A percentile compares a stretch with the other conserved stretches of the same genome.
Evolutionary conservation across 345 rosid species (phyloP).

Genomic region (Cardamine occulta): DNA sequence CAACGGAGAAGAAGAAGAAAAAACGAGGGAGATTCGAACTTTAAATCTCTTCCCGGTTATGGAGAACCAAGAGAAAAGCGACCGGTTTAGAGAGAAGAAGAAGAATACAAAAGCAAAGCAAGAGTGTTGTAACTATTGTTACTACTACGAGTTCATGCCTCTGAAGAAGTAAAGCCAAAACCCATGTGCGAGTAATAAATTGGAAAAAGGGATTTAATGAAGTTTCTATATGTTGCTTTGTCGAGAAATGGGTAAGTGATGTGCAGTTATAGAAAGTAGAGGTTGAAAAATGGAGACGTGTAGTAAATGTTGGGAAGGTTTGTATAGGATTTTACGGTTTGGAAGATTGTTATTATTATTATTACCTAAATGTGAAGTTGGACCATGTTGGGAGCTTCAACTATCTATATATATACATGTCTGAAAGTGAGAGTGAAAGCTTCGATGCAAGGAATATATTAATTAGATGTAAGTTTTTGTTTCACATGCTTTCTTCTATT

Average conservation of each 20-base stretch:
- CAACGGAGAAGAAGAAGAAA: too few relatives aligned
- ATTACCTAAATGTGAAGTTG: constrained; percentile 41
- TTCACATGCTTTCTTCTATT: constrained; percentile 22
- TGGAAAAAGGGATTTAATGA: constrained; percentile 10
- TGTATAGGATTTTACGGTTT: constrained; percentile 9
- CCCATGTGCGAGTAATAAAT: constrained; percentile 55
- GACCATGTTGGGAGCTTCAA: constrained; percentile 39
- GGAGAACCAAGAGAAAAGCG: constrained; percentile 37
- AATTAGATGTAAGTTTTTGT: neutral
- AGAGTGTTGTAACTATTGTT: constrained; percentile 43
- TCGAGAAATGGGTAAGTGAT: constrained; percentile 33
- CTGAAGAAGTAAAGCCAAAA: constrained; percentile 52
- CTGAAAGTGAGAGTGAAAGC: constrained; percentile 34
- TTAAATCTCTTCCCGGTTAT: constrained; percentile 64
- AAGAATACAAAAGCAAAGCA: constrained; percentile 42
- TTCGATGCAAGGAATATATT: constrained; percentile 24
- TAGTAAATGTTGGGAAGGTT: constrained; percentile 35
- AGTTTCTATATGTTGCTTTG: constrained; percentile 31
- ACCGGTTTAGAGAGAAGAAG: constrained; percentile 26
- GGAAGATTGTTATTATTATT: neutral
- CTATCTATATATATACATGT: constrained; percentile 18
- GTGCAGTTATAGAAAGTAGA: constrained; percentile 4
- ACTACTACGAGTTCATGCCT: constrained; percentile 68
- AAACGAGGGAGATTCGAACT: too few relatives aligned
- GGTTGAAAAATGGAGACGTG: constrained; percentile 31